These are phyloP conservation scores for Trichophyton equinum DNA, from an alignment of 2,329 filamentous ascomycete genomes.

Conservation along the genomic window DNA sequence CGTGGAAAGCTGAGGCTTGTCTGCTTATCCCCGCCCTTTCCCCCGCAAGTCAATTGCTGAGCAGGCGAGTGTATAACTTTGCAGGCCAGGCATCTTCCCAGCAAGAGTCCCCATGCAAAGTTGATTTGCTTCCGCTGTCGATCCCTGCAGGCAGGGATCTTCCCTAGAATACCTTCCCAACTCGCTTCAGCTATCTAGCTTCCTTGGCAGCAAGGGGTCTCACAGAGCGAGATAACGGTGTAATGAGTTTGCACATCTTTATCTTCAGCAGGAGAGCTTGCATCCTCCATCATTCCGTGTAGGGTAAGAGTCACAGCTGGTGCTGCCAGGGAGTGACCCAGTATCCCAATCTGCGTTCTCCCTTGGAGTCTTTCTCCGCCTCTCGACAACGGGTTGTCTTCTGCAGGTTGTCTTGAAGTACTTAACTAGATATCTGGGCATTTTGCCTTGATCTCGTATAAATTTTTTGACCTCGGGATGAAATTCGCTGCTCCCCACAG, in stretches of 20 bases:
- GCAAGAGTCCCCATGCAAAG: not conserved
- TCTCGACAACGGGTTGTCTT: not conserved
- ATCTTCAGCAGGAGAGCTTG: not conserved
- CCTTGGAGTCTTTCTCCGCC: not conserved
- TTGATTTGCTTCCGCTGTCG: not conserved
- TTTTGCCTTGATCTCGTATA: not conserved
- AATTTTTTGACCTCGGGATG: not conserved
- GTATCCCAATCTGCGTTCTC: not conserved
- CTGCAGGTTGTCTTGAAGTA: not conserved
- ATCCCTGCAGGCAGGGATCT: not conserved
- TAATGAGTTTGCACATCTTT: not conserved
- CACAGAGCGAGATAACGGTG: not conserved
- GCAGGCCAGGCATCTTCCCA: not conserved
- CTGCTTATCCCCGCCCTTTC: not conserved
- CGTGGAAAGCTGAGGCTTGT: not conserved
- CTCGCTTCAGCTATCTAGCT: not conserved
- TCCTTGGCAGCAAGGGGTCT: not conserved
- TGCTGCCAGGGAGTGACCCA: not conserved
- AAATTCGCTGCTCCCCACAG: not conserved
- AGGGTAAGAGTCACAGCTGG: not conserved
- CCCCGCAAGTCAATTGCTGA: constrained; percentile 1
- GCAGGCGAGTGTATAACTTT: not conserved
- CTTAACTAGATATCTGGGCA: not conserved
- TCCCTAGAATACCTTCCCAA: not conserved
- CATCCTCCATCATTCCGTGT: not conserved